Conservation (phyloP, 495 filamentous ascomycete species). For the Annulohypoxylon nitens region DNA sequence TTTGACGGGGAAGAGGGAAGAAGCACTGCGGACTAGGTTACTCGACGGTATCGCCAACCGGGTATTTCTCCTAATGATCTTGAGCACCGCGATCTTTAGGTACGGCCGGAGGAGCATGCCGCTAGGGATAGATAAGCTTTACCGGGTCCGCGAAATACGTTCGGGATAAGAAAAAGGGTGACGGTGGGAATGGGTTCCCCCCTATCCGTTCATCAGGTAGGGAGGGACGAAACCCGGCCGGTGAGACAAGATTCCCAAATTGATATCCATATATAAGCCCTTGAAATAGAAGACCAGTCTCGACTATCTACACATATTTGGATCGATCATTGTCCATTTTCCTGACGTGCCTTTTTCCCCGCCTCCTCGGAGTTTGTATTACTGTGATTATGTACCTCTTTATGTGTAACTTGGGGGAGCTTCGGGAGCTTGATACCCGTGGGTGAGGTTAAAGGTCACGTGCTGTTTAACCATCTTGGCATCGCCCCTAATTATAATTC, state of each 20-base stretch:
- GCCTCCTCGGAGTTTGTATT: background rate
- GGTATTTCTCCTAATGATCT: background rate
- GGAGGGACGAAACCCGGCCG: background rate
- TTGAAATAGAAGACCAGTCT: conserved; percentile 44
- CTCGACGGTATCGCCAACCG: conserved; percentile 5
- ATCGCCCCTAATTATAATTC: background rate
- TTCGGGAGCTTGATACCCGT: background rate
- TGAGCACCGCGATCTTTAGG: conserved; percentile 17
- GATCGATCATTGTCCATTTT: background rate
- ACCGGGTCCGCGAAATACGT: background rate
- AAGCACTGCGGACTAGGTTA: conserved; percentile 29
- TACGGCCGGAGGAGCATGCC: conserved; percentile 13
- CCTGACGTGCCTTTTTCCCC: background rate
- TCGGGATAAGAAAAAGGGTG: background rate
- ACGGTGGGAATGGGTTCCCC: conserved; percentile 8
- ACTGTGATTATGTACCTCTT: background rate
- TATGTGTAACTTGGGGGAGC: background rate
- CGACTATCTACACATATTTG: conserved; percentile 25
- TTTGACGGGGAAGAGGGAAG: background rate
- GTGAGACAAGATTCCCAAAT: conserved; percentile 39
- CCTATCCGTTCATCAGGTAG: background rate
- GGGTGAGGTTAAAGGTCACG: background rate
- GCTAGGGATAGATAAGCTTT: background rate
- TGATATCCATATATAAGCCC: conserved; percentile 44
- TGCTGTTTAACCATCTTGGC: background rate